Evolutionary conservation across 768 basidiomycete species (phyloP).

Genomic region (Boletus sp.): DNA sequence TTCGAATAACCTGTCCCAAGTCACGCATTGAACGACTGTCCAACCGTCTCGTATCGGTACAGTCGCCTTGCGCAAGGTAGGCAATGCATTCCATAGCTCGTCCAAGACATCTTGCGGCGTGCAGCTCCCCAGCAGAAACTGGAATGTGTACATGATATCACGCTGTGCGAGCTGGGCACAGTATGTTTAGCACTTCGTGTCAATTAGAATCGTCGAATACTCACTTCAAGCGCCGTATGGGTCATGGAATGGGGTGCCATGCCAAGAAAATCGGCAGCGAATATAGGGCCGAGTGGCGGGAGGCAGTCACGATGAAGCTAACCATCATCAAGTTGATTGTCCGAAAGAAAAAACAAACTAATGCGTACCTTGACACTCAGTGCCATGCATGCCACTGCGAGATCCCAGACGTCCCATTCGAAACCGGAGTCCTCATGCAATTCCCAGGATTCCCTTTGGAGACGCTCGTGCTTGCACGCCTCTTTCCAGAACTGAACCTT

Average conservation of each 20-base stretch:
- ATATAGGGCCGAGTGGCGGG: conserved; percentile 51
- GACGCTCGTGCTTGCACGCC: background rate
- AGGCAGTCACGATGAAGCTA: conserved; percentile 68
- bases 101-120: conserved; percentile 51
- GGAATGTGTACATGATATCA: conserved; percentile 48
- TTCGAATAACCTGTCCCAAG: conserved; percentile 51
- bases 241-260: conserved; percentile 48
- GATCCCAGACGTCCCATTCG: conserved; percentile 51
- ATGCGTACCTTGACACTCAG: conserved; percentile 56
- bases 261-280: conserved; percentile 47
- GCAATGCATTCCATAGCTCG: conserved; percentile 57
- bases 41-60: conserved; percentile 39
- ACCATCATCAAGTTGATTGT: background rate
- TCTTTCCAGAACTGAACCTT: conserved; percentile 16
- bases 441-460: background rate
- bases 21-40: conserved; percentile 42
- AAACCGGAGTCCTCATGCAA: background rate
- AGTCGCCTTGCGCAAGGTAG: conserved; percentile 47
- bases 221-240: conserved; percentile 55
- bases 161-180: conserved; percentile 50
- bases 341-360: background rate
- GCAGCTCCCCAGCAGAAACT: conserved; percentile 51
- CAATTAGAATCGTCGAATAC: background rate
- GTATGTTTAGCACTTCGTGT: background rate
- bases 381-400: conserved; percentile 57